phyloP scores from a whole-genome alignment of 1,284 basidiomycete species.

The Stereum hirsutum region DNA sequence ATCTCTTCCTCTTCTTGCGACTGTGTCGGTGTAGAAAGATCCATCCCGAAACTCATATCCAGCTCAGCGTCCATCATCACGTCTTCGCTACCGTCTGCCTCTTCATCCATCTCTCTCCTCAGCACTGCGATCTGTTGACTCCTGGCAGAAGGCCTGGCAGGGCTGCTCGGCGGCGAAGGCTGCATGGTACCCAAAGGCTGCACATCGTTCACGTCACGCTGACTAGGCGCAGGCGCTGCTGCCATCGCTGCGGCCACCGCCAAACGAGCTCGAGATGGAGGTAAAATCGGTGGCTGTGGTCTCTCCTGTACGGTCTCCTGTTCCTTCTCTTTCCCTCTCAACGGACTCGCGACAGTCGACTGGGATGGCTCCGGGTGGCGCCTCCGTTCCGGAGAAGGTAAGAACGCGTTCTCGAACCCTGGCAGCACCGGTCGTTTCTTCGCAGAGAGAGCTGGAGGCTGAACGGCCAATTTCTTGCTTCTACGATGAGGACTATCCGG shows the following conservation, averaged over 20 bases:
- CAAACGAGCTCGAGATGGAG: too few relatives aligned
- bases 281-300: slow-evolving; percentile 12
- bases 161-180: slow-evolving; percentile 18
- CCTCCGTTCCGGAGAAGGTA: slow-evolving; percentile 11
- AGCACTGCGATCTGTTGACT: slow-evolving; percentile 6
- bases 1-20: slow-evolving; percentile 8
- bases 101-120: too few relatives aligned
- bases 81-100: slow-evolving; percentile 7
- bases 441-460: slow-evolving; percentile 6
- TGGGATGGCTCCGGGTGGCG: too few relatives aligned
- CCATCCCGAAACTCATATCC: slow-evolving; percentile 1
- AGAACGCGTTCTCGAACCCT: slow-evolving; percentile 28
- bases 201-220: too few relatives aligned
- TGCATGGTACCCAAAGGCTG: too few relatives aligned
- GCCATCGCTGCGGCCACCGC: too few relatives aligned
- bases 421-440: slow-evolving; percentile 14
- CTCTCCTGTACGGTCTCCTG: slow-evolving; percentile 1
- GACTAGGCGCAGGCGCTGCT: too few relatives aligned
- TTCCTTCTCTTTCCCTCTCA: slow-evolving; percentile 13
- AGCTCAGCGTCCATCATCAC: slow-evolving; percentile 10
- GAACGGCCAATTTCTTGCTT: too few relatives aligned
- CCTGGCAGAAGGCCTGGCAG: slow-evolving; percentile 8
- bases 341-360: slow-evolving; percentile 3
- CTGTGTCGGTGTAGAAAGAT: neutral
- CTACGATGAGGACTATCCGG: too few relatives aligned